Evolutionary conservation across 768 basidiomycete species (phyloP), one percentile per base, ranked within the genome.

Genomic region (Boletus eberwhitei): DNA sequence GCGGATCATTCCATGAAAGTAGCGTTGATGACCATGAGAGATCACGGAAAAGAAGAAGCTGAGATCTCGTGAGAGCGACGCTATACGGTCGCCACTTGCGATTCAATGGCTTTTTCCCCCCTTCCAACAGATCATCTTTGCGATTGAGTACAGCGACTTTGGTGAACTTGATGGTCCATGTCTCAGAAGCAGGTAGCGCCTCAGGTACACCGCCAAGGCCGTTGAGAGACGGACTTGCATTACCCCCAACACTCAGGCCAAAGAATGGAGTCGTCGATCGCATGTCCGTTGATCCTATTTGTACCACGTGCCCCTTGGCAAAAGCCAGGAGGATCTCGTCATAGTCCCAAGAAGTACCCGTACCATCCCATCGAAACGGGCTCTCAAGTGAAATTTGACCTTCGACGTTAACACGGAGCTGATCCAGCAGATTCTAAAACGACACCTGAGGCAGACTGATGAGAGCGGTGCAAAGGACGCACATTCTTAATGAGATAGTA

Each of bases 51-150:
- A 98, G 88, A 42, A 98, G 79, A 5, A 99, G 76, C 63, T 98
- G 96, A 5, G 93, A 94, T 24, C 85, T 87, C 4, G 93, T 94
- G 52, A 99, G 76, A 47, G 95, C 77, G 9, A 93, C 89, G 57
- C 84, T 86, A 80, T 87, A 95, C 12, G 82, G 73, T 63, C 80
- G 86, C 97, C 97, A 98, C 73, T 94, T 98, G 46, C 92, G 80
- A 63, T 80, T 87, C 43, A 75, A 73, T 1, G 86, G 75, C 62
- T 86, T 92, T 71, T 81, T 90, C 13, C 92, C 90, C 4, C 88
- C 84, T 59, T 90, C 88, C 8, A 82, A 58, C 1, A 83, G 64
- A 59, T 94, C 93, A 53, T 89, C 88, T 72, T 94, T 97, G 53
- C 93, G 80, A 56, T 81, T 83, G 53, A 99, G 77, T 26, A 88